A percentile compares a stretch with the other conserved stretches of the same genome.
Conservation (phyloP, 768 basidiomycete species). For the Termitomyces sp. region DNA sequence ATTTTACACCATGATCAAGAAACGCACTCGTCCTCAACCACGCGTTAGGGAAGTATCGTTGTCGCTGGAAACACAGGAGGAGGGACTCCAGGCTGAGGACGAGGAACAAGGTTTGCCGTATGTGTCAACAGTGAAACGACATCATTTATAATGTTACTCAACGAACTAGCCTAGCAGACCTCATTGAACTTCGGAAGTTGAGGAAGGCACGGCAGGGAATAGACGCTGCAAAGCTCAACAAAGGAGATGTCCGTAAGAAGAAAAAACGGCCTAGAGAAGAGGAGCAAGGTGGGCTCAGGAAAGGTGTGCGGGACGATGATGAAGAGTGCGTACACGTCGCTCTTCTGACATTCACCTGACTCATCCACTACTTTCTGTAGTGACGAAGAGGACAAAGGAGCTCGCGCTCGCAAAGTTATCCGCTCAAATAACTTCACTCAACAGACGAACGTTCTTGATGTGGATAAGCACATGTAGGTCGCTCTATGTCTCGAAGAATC, state of each 20-base stretch:
- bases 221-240: constrained; percentile 77
- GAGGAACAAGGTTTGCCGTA: constrained; percentile 50
- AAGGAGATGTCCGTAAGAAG: constrained; percentile 77
- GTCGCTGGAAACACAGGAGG: constrained; percentile 38
- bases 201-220: constrained; percentile 77
- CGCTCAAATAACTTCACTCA: constrained; percentile 93
- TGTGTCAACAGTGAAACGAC: constrained; percentile 19
- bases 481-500: not conserved
- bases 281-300: constrained; percentile 52
- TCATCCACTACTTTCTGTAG: constrained; percentile 22
- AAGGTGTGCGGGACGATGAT: constrained; percentile 47
- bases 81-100: constrained; percentile 29
- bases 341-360: not conserved
- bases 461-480: constrained; percentile 96
- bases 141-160: constrained; percentile 1
- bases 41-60: constrained; percentile 49
- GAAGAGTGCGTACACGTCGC: constrained; percentile 50
- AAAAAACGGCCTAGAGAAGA: constrained; percentile 51
- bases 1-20: constrained; percentile 56
- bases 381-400: constrained; percentile 62
- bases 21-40: constrained; percentile 64
- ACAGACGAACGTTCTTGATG: constrained; percentile 93
- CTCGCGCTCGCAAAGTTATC: constrained; percentile 70
- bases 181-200: constrained; percentile 80
- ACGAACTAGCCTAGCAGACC: constrained; percentile 62